Conservation (phyloP, 495 filamentous ascomycete species). For the Cetradonia linearis region DNA sequence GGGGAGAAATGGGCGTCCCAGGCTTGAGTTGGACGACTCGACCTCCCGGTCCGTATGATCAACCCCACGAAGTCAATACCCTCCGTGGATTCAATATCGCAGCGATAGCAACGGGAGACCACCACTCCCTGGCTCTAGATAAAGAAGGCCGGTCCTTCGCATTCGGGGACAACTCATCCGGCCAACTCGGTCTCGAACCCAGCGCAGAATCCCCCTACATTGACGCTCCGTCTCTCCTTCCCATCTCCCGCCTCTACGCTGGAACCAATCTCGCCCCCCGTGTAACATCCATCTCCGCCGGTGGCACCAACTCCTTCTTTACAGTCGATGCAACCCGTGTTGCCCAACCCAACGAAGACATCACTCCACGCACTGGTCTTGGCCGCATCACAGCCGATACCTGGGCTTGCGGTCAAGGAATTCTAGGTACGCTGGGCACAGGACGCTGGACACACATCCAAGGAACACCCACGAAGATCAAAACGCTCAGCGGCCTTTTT, state of each 20-base stretch:
- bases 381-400: constrained; percentile 59
- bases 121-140: constrained; percentile 72
- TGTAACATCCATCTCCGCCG: constrained; percentile 68
- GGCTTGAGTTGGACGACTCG: constrained; percentile 70
- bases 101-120: constrained; percentile 73
- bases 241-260: constrained; percentile 59
- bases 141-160: constrained; percentile 65
- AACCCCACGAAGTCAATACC: constrained; percentile 62
- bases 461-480: constrained; percentile 67
- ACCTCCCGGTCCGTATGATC: constrained; percentile 68
- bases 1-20: constrained; percentile 78
- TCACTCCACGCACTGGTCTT: constrained; percentile 32
- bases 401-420: constrained; percentile 77
- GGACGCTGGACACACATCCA: constrained; percentile 89
- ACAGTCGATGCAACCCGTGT: constrained; percentile 64
- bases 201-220: constrained; percentile 48
- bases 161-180: constrained; percentile 83
- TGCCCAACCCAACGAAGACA: constrained; percentile 38
- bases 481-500: constrained; percentile 65
- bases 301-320: constrained; percentile 78
- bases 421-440: constrained; percentile 71
- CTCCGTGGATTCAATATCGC: constrained; percentile 53
- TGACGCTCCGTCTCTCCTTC: constrained; percentile 59
- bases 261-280: constrained; percentile 46
- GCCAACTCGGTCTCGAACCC: constrained; percentile 72